Conservation (phyloP, 805 yeast genomes). For the Lipomyces mesembrius region DNA sequence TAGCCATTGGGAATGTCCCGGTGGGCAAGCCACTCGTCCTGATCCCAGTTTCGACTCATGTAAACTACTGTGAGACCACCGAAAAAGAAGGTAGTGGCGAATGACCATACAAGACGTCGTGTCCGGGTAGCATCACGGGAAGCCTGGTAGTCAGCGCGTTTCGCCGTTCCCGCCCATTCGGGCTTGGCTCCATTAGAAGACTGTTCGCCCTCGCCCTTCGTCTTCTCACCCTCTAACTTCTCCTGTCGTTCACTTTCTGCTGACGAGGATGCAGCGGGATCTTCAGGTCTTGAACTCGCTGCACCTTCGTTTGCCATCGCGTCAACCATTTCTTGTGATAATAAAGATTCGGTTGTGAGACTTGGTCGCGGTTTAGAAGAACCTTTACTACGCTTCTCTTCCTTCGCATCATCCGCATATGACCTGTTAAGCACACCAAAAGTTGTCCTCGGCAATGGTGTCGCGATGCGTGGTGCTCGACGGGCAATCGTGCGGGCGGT, state of each 20-base stretch:
- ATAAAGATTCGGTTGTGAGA: conserved; percentile 32
- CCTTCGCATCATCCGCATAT: neutral
- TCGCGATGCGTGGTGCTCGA: conserved; percentile 7
- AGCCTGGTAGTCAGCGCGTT: conserved; percentile 46
- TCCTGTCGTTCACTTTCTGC: conserved; percentile 18
- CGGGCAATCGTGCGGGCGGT: conserved; percentile 6
- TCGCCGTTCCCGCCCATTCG: conserved; percentile 60
- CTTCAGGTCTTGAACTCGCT: conserved; percentile 13
- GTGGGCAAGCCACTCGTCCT: conserved; percentile 65
- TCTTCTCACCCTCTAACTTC: conserved; percentile 33
- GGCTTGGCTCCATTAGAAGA: conserved; percentile 38
- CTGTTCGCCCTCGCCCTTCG: conserved; percentile 20
- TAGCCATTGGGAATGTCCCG: conserved; percentile 67
- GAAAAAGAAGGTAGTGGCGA: conserved; percentile 12
- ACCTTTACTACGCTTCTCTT: neutral
- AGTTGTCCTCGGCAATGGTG: neutral
- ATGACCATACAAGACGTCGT: conserved; percentile 20
- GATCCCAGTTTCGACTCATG: conserved; percentile 44
- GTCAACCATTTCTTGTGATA: conserved; percentile 28
- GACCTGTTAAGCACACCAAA: neutral
- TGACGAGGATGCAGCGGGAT: conserved; percentile 17
- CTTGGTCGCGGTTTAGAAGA: conserved; percentile 30
- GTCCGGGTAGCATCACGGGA: conserved; percentile 41
- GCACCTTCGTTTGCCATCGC: conserved; percentile 17
- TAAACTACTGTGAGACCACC: conserved; percentile 23